Evolutionary conservation across 371 early-diverging fungal species (phyloP).

Genomic region (Apophysomyces sp.): DNA sequence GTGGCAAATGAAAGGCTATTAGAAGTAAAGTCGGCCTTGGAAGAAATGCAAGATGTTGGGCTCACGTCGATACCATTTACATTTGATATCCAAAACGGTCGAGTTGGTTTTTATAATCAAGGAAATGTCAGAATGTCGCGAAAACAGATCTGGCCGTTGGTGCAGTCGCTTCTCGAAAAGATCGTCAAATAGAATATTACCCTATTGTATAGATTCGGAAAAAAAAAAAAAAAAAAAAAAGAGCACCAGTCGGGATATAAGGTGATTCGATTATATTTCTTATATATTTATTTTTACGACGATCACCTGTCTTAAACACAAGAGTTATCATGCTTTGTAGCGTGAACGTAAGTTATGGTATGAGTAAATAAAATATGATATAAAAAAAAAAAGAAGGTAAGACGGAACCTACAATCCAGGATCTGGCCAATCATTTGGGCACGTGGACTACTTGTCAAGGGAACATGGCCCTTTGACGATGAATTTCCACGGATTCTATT

Average conservation of each 20-base stretch:
- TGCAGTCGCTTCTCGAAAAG: constrained; percentile 19
- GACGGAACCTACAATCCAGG: background rate
- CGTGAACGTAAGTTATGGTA: constrained; percentile 4
- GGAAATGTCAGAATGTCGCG: constrained; percentile 59
- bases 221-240: no score
- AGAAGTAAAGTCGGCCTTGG: constrained; percentile 24
- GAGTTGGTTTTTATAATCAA: constrained; percentile 45
- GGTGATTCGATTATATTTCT: no score
- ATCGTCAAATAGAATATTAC: background rate
- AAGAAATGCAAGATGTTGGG: constrained; percentile 10
- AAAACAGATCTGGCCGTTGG: constrained; percentile 71
- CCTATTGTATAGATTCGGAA: constrained; percentile 10
- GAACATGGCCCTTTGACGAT: background rate
- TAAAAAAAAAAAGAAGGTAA: background rate
- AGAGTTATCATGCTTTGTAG: background rate
- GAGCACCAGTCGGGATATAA: no score
- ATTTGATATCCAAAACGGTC: background rate
- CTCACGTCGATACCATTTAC: constrained; percentile 10
- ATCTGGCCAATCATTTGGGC: constrained; percentile 8
- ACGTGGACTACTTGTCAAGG: background rate
- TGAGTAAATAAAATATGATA: no score
- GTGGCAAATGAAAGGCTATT: constrained; percentile 24
- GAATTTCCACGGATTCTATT: constrained; percentile 9
- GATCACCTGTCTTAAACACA: no score
- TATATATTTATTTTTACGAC: no score